Conservation (phyloP, 208 protist species). For the Trypanosoma scelopori region DNA sequence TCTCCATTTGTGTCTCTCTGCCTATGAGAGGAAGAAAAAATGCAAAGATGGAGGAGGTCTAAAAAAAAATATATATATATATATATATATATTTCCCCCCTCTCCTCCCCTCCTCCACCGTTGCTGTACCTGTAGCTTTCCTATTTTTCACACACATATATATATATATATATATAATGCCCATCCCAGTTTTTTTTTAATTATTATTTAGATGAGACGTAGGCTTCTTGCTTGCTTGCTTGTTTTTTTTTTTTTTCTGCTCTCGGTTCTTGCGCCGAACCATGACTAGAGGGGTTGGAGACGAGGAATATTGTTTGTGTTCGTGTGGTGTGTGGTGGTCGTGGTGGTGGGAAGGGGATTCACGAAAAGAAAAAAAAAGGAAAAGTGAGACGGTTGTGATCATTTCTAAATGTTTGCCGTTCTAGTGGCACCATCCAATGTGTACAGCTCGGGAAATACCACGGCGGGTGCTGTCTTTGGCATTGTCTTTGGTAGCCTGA, state of each 20-base stretch:
- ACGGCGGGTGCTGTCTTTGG: neutral
- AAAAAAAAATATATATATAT: no score
- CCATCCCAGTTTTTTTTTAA: no score
- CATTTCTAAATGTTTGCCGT: neutral
- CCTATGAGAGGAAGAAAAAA: neutral
- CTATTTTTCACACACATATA: no score
- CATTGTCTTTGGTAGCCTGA: neutral
- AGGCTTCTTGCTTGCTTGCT: neutral
- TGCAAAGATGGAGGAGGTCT: no score
- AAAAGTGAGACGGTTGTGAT: neutral
- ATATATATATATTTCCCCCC: slow-evolving; percentile 2
- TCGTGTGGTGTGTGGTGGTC: no score
- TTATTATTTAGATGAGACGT: neutral
- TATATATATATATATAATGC: no score
- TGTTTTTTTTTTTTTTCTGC: neutral
- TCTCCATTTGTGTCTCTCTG: neutral
- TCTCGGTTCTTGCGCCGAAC: neutral
- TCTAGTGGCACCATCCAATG: neutral
- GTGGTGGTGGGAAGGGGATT: no score
- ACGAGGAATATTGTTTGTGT: no score
- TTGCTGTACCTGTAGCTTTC: no score
- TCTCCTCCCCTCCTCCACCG: no score
- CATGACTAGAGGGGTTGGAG: neutral
- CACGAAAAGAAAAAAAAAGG: neutral
- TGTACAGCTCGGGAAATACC: neutral